Evolutionary conservation across 495 filamentous ascomycete species (phyloP).

Genomic region (Hypomontagnella monticulosa): DNA sequence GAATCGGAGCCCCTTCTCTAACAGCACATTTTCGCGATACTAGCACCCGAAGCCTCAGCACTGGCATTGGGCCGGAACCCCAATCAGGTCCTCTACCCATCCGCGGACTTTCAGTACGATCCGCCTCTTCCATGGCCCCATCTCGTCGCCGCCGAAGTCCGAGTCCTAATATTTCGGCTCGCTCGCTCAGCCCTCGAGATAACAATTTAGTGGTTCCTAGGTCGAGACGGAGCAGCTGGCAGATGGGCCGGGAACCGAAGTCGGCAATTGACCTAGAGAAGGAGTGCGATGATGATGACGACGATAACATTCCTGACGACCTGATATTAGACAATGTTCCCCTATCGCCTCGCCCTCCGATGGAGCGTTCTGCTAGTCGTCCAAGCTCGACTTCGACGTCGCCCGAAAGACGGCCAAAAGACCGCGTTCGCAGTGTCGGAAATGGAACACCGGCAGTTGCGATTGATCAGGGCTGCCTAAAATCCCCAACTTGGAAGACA

Average conservation of each 20-base stretch:
- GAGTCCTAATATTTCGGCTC: constrained; percentile 49
- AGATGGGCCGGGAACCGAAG: constrained; percentile 73
- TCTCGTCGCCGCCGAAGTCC: constrained; percentile 50
- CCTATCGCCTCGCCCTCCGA: constrained; percentile 82
- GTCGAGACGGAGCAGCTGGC: constrained; percentile 73
- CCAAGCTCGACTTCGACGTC: constrained; percentile 61
- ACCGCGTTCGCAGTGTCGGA: constrained; percentile 60
- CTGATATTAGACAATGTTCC: constrained; percentile 93
- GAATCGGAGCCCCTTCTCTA: constrained; percentile 29
- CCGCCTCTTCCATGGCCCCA: constrained; percentile 41
- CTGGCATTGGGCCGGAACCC: constrained; percentile 43
- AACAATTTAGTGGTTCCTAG: constrained; percentile 56
- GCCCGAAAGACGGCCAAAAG: constrained; percentile 65
- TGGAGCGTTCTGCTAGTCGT: constrained; percentile 67
- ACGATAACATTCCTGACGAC: constrained; percentile 88
- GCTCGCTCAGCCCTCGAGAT: constrained; percentile 52
- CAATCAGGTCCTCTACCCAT: constrained; percentile 45
- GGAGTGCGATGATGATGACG: constrained; percentile 89
- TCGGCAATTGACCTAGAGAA: constrained; percentile 80
- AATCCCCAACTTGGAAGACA: constrained; percentile 58
- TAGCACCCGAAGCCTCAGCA: constrained; percentile 40
- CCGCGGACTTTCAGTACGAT: constrained; percentile 50
- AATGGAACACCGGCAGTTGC: constrained; percentile 64
- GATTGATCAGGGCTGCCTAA: constrained; percentile 58
- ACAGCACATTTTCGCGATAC: constrained; percentile 41